phyloP scores from a whole-genome alignment of 768 basidiomycete genomes.

The Tricholoma sp. region DNA sequence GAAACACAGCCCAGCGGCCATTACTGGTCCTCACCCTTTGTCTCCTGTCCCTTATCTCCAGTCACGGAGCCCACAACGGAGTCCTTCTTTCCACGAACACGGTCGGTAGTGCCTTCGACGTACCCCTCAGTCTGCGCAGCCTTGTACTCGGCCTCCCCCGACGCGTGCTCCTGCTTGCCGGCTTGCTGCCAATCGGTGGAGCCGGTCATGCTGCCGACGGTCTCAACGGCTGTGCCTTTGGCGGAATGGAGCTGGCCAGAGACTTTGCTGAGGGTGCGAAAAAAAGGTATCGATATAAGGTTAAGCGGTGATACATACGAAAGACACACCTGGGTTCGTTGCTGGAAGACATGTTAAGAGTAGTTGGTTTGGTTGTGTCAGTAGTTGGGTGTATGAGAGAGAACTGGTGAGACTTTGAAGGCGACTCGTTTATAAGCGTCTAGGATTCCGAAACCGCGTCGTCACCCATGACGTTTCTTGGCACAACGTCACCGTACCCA shows the following conservation, averaged over 20 bases:
- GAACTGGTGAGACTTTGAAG: no score
- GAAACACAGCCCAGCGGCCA: background rate
- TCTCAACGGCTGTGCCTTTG: slow-evolving; percentile 31
- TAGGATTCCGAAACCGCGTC: background rate
- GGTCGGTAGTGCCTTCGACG: slow-evolving; percentile 40
- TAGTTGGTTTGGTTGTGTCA: background rate
- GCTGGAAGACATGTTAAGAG: background rate
- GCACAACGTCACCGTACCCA: no score
- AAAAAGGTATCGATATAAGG: background rate
- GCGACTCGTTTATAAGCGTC: no score
- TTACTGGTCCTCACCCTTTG: slow-evolving; percentile 25
- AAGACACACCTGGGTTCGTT: background rate
- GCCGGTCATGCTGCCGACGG: slow-evolving; percentile 39
- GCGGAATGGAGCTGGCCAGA: slow-evolving; percentile 28
- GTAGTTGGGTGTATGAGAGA: no score
- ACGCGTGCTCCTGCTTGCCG: slow-evolving; percentile 40
- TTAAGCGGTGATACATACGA: background rate
- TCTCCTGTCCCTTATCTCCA: slow-evolving; percentile 40
- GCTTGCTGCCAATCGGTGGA: slow-evolving; percentile 31
- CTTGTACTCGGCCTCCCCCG: slow-evolving; percentile 38
- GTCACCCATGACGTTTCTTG: background rate
- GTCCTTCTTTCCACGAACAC: slow-evolving; percentile 41
- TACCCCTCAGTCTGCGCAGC: slow-evolving; percentile 42
- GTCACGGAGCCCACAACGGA: slow-evolving; percentile 42
- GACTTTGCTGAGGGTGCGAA: background rate